These are phyloP conservation scores for Phialemonium atrogriseum DNA, from an alignment of 2,329 filamentous ascomycete genomes.

Conservation along the genomic window DNA sequence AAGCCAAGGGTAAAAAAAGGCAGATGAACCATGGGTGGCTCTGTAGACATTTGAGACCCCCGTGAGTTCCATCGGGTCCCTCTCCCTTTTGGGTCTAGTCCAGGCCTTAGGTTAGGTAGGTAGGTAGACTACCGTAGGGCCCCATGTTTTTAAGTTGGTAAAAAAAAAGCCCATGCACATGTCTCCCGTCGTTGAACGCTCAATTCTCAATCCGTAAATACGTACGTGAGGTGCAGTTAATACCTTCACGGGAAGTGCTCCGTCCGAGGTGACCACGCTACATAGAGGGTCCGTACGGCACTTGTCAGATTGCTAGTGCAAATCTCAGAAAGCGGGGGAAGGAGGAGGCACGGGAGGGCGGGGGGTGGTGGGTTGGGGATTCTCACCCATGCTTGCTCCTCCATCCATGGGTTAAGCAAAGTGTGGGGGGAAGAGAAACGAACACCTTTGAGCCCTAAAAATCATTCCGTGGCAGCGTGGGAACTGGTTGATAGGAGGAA, in stretches of 20 bases:
- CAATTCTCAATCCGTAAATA: too few relatives aligned
- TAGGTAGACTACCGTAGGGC: neutral
- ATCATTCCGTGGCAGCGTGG: too few relatives aligned
- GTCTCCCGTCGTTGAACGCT: constrained; percentile 1
- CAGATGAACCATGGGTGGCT: too few relatives aligned
- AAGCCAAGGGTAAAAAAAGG: too few relatives aligned
- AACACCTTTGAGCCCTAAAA: neutral
- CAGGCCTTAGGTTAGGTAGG: too few relatives aligned
- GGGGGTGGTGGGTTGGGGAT: neutral
- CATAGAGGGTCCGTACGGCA: constrained; percentile 3
- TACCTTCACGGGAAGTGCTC: constrained; percentile 4
- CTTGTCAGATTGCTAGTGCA: neutral
- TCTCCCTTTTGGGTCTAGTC: too few relatives aligned
- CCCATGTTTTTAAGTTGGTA: neutral
- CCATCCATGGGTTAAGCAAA: neutral
- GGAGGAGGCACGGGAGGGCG: too few relatives aligned
- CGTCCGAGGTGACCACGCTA: constrained; percentile 2
- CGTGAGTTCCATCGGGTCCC: too few relatives aligned
- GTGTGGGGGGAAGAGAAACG: neutral
- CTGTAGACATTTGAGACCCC: too few relatives aligned
- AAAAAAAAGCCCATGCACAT: neutral
- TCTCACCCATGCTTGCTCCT: constrained; percentile 1
- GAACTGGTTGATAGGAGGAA: too few relatives aligned
- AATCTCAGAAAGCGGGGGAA: constrained; percentile 1
- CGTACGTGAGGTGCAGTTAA: too few relatives aligned